Conservation (phyloP, 2,329 filamentous ascomycete species). For the Fusarium musae region DNA sequence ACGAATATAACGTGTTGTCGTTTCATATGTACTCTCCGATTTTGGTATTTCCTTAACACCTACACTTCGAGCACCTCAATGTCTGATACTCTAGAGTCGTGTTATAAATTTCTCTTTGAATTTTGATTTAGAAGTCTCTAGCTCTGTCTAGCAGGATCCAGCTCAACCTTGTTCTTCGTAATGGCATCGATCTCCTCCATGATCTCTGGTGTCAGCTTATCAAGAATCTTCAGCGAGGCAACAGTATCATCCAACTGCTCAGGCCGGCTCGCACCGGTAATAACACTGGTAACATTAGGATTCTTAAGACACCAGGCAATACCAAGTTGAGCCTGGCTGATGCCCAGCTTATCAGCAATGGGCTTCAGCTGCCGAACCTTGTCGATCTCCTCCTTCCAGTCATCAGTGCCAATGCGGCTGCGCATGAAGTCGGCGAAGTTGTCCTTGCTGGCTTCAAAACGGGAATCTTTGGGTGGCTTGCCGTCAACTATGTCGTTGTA, state of each 20-base stretch:
- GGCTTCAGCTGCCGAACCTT: constrained; percentile 56
- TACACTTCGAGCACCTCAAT: not conserved
- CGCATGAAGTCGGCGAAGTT: constrained; percentile 67
- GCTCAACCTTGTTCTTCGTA: constrained; percentile 45
- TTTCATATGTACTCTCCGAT: not conserved
- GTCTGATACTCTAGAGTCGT: not conserved
- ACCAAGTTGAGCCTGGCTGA: constrained; percentile 62
- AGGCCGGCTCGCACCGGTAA: constrained; percentile 62
- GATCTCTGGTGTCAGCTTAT: constrained; percentile 61
- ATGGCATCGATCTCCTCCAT: constrained; percentile 63
- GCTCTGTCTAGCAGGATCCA: constrained; percentile 42
- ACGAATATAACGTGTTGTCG: accelerated
- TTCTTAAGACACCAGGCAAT: constrained; percentile 66
- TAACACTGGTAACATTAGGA: constrained; percentile 63
- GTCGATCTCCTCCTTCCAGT: constrained; percentile 63
- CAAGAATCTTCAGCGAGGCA: constrained; percentile 57
- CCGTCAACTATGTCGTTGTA: constrained; percentile 67
- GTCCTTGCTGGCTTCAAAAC: constrained; percentile 66
- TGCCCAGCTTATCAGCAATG: constrained; percentile 68
- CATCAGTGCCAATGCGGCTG: constrained; percentile 56
- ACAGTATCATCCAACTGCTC: constrained; percentile 65
- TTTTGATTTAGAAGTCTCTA: not conserved
- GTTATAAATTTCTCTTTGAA: not conserved
- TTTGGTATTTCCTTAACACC: too few species aligned
- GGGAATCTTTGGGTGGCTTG: constrained; percentile 64